Evolutionary conservation across 306 rosid species (phyloP).

Genomic region (Inga laurina): DNA sequence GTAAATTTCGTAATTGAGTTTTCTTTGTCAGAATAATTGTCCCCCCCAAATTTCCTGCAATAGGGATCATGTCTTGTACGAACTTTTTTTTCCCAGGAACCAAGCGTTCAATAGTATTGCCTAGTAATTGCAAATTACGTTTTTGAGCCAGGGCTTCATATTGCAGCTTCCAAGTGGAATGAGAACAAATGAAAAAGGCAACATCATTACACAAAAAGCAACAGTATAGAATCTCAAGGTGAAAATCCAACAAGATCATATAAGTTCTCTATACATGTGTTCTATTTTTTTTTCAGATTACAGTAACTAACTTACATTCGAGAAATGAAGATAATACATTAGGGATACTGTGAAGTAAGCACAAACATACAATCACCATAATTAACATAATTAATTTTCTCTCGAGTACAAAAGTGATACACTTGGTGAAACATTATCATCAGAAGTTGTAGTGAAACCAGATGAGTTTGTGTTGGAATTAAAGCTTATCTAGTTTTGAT

Average conservation of each 20-base stretch:
- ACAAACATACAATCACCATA: neutral
- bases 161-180: too few relatives aligned
- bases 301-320: neutral
- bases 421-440: slow-evolving; percentile 30
- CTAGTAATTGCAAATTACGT: too few relatives aligned
- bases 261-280: neutral
- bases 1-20: too few relatives aligned
- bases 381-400: neutral
- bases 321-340: neutral
- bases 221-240: too few relatives aligned
- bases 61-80: too few relatives aligned
- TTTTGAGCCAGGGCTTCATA: too few relatives aligned
- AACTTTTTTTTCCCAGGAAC: too few relatives aligned
- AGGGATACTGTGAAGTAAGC: neutral
- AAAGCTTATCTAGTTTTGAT: slow-evolving; percentile 7
- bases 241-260: neutral
- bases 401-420: slow-evolving; percentile 10
- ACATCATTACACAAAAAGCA: too few relatives aligned
- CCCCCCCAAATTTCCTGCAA: neutral
- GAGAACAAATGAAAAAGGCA: too few relatives aligned
- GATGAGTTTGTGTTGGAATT: slow-evolving; percentile 29
- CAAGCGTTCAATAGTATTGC: too few relatives aligned
- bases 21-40: neutral
- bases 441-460: slow-evolving; percentile 12
- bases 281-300: neutral